Conservation (phyloP, 2,329 filamentous ascomycete species). For the Diplodia scrobiculata region DNA sequence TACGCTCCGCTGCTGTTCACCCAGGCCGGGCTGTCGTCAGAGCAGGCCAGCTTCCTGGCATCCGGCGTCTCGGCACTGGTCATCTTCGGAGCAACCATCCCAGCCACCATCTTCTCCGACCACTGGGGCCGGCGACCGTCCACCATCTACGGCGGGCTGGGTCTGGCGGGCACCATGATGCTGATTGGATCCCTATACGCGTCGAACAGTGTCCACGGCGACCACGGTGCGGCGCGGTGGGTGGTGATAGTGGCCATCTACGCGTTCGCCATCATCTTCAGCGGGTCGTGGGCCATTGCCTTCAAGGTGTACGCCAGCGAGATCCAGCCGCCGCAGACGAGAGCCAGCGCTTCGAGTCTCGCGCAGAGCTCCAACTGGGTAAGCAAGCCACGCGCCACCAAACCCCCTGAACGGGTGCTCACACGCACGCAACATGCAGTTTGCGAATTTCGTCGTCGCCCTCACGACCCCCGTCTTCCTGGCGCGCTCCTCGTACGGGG, state of each 20-base stretch:
- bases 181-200: constrained; percentile 59
- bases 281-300: constrained; percentile 57
- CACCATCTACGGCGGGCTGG: constrained; percentile 58
- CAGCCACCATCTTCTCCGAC: constrained; percentile 59
- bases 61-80: constrained; percentile 63
- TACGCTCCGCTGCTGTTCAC: constrained; percentile 64
- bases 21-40: constrained; percentile 60
- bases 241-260: constrained; percentile 56
- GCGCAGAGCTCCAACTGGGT: constrained; percentile 59
- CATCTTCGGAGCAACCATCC: constrained; percentile 61
- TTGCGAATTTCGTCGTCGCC: constrained; percentile 41
- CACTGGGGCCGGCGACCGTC: constrained; percentile 60
- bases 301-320: constrained; percentile 61
- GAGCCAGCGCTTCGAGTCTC: constrained; percentile 58
- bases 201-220: constrained; percentile 45
- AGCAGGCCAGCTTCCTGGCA: constrained; percentile 60
- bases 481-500: constrained; percentile 42
- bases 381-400: constrained; percentile 30
- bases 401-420: background rate
- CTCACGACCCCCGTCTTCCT: constrained; percentile 56
- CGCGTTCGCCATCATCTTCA: constrained; percentile 52
- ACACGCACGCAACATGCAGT: constrained; percentile 30
- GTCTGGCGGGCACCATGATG: constrained; percentile 55
- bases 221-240: constrained; percentile 51
- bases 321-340: constrained; percentile 59